Evolutionary conservation across 805 yeast species (phyloP).

Genomic region (Candida caryicola): DNA sequence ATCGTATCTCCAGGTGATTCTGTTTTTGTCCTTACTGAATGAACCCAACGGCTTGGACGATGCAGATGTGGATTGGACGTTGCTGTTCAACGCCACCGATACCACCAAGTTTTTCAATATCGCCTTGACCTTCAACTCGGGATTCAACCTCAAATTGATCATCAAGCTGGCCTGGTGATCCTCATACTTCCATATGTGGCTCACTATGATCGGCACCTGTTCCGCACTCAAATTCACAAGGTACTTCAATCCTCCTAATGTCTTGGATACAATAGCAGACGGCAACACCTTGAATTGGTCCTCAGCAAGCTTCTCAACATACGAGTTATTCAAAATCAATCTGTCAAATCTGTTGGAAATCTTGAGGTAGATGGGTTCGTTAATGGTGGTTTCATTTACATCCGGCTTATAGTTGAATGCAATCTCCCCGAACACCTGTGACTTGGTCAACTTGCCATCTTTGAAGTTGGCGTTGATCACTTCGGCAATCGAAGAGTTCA

Average conservation of each 20-base stretch:
- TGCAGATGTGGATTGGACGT: slow-evolving; percentile 66
- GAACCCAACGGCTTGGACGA: slow-evolving; percentile 91
- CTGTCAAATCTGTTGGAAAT: slow-evolving; percentile 51
- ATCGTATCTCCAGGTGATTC: slow-evolving; percentile 80
- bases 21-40: slow-evolving; percentile 77
- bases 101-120: slow-evolving; percentile 58
- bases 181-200: slow-evolving; percentile 90
- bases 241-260: slow-evolving; percentile 82
- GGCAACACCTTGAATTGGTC: slow-evolving; percentile 46
- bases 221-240: slow-evolving; percentile 45
- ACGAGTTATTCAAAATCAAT: slow-evolving; percentile 40
- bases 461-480: slow-evolving; percentile 70
- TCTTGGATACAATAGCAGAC: slow-evolving; percentile 52
- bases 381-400: slow-evolving; percentile 15
- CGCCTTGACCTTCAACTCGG: slow-evolving; percentile 37
- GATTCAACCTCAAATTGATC: slow-evolving; percentile 60
- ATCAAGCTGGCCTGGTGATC: slow-evolving; percentile 81
- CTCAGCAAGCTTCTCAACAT: slow-evolving; percentile 25
- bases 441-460: slow-evolving; percentile 58
- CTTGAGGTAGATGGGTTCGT: slow-evolving; percentile 31
- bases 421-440: slow-evolving; percentile 78
- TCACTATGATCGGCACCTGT: slow-evolving; percentile 63
- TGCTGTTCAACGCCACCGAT: slow-evolving; percentile 55
- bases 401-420: slow-evolving; percentile 64
- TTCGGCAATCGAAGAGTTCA: slow-evolving; percentile 86